Base-by-base conservation (phyloP, 306 rosid genomes). In the Vigna trinervia region DNA sequence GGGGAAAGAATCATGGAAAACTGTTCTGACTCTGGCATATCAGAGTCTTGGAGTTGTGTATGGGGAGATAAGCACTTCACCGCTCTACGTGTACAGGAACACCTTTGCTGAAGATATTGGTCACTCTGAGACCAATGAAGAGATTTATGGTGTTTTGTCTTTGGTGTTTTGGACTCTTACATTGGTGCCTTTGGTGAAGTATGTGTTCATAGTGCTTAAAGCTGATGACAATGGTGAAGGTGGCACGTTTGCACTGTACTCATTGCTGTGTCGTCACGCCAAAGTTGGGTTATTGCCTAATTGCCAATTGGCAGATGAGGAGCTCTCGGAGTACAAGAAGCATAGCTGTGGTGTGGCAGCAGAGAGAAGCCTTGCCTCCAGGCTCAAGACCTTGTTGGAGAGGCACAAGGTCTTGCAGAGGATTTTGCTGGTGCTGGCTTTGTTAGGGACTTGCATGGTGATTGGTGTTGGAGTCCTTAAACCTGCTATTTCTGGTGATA, bases 211-310 rank as follows among this genome's bases (percentile, higher is more conserved):
- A 13, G 99, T 95, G 46, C 88, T 95, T 20, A 91, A 76, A 83
- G 99, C 97, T 20, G 88, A 95, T 72, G 99, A 95, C 65, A 95
- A 95, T 89, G 97, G 97, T 34, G 99, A 95, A 81, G 99, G 99
- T 77, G 99, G 99, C 69, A 95, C 97, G 12, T 95, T 95, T 83
- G 99, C 99, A 10, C 76, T 95, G 64, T 95, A 95, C 83, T 95
- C 99, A 17, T 84, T 92, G 88, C 85, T 95, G 56, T 95, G 99
- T 78, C 85, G 99, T 45, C 91, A 92, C 59, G 97, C 94, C 75
- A 74, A 89, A 74, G 89, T 95, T 53, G 86, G 90, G 59, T 87
- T 89, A 12, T 65, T 95, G 71, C 97, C 97, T 32, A 92, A 90
- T 86, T 73, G 82, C 63, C 99, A 95, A 79, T 9, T 77, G 50